phyloP scores from a whole-genome alignment of 495 filamentous ascomycete genomes.

The Penicillium waksmanii region DNA sequence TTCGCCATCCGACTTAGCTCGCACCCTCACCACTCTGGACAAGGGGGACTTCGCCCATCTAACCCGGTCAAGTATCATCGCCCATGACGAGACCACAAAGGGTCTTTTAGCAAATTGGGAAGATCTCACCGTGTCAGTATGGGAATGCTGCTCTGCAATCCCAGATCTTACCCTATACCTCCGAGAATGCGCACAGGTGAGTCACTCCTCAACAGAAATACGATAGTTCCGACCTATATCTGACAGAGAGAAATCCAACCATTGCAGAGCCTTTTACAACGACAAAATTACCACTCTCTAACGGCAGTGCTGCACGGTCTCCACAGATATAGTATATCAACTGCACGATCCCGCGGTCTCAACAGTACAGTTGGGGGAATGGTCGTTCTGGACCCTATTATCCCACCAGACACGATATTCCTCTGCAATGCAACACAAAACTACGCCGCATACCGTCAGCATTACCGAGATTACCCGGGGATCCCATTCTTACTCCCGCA shows the following conservation, averaged over 20 bases:
- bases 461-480: conserved; percentile 35
- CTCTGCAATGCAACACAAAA: conserved; percentile 38
- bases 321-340: conserved; percentile 35
- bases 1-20: conserved; percentile 37
- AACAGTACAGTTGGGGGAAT: conserved; percentile 18
- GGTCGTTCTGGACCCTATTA: conserved; percentile 28
- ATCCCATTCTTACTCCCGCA: conserved; percentile 49
- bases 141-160: conserved; percentile 48
- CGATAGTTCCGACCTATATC: neutral
- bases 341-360: conserved; percentile 19
- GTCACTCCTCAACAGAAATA: conserved; percentile 2
- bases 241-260: neutral
- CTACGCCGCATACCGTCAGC: conserved; percentile 41
- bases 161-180: conserved; percentile 38
- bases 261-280: conserved; percentile 31
- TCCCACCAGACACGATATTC: conserved; percentile 29
- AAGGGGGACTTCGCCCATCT: conserved; percentile 35
- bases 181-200: conserved; percentile 42
- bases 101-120: conserved; percentile 35
- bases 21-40: conserved; percentile 32
- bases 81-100: conserved; percentile 22
- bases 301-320: conserved; percentile 43
- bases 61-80: conserved; percentile 25
- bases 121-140: conserved; percentile 35
- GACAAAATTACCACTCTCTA: conserved; percentile 40